Percentiles rank a stretch among this genome's conserved stretches.
Conservation (phyloP, 2,329 filamentous ascomycete species). For the Neodidymelliopsis sp. region DNA sequence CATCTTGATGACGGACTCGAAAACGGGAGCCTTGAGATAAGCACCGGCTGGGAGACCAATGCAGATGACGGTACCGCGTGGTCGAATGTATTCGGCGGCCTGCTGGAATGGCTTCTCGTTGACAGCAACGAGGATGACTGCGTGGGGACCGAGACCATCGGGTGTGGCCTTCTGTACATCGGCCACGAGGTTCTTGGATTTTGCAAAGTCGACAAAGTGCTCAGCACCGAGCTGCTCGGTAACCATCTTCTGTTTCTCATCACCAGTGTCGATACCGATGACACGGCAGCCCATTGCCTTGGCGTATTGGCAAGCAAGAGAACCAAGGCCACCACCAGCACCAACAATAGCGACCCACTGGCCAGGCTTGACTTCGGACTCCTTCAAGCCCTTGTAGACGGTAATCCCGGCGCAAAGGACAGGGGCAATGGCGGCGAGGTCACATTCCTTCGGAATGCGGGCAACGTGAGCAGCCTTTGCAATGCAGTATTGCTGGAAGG, state of each 20-base stretch:
- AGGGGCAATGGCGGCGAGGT: slow-evolving; percentile 79
- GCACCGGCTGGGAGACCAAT: slow-evolving; percentile 85
- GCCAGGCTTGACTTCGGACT: slow-evolving; percentile 76
- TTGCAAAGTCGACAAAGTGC: slow-evolving; percentile 81
- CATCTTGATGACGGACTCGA: slow-evolving; percentile 89
- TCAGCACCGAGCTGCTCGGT: slow-evolving; percentile 71
- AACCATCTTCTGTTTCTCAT: slow-evolving; percentile 79
- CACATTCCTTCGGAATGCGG: slow-evolving; percentile 77
- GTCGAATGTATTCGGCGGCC: slow-evolving; percentile 84
- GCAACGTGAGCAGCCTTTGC: slow-evolving; percentile 87
- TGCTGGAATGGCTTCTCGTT: slow-evolving; percentile 95
- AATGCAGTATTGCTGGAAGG: slow-evolving; percentile 91
- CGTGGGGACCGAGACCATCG: slow-evolving; percentile 85
- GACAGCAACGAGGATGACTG: slow-evolving; percentile 85
- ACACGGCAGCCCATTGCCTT: slow-evolving; percentile 85
- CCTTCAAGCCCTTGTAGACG: slow-evolving; percentile 91
- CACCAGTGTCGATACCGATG: slow-evolving; percentile 83
- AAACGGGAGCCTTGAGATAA: slow-evolving; percentile 82
- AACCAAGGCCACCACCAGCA: slow-evolving; percentile 83
- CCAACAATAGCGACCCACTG: slow-evolving; percentile 85
- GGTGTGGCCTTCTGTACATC: slow-evolving; percentile 83
- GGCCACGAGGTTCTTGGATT: slow-evolving; percentile 76
- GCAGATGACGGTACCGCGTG: slow-evolving; percentile 82
- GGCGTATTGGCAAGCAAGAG: slow-evolving; percentile 83
- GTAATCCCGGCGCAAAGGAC: slow-evolving; percentile 87